Conservation (phyloP, 768 basidiomycete genomes). For the Tricholoma saponaceum region DNA sequence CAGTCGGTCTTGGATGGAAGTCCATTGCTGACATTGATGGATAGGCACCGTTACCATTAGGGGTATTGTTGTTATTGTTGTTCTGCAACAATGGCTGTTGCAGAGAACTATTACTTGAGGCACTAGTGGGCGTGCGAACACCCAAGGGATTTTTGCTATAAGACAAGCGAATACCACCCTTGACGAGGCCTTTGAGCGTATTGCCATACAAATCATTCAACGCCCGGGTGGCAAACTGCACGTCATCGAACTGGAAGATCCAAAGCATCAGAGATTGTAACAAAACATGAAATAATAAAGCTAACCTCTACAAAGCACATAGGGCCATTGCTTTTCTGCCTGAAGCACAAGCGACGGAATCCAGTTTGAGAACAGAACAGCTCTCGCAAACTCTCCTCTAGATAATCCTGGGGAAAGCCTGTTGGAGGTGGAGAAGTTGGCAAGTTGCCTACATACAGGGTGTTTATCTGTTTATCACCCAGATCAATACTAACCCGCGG, state of each 20-base stretch:
- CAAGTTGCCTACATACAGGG: slow-evolving; percentile 98
- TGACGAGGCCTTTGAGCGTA: slow-evolving; percentile 87
- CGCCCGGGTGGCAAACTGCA: slow-evolving; percentile 78
- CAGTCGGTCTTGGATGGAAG: slow-evolving; percentile 13
- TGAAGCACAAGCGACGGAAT: slow-evolving; percentile 88
- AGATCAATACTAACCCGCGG: slow-evolving; percentile 6
- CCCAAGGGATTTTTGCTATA: slow-evolving; percentile 99
- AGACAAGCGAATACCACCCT: slow-evolving; percentile 94
- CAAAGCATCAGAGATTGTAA: slow-evolving; percentile 8
- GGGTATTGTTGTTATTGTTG: slow-evolving; percentile 20
- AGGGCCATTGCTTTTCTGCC: slow-evolving; percentile 95
- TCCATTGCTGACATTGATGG: slow-evolving; percentile 11
- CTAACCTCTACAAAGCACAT: slow-evolving; percentile 99
- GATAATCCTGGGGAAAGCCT: slow-evolving; percentile 71
- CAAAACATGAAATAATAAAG: slow-evolving; percentile 5
- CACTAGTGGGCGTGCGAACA: slow-evolving; percentile 74
- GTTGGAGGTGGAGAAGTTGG: slow-evolving; percentile 73
- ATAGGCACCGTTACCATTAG: slow-evolving; percentile 4
- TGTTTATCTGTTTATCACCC: slow-evolving; percentile 66
- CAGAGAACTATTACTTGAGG: slow-evolving; percentile 33
- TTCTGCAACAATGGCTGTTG: slow-evolving; percentile 42
- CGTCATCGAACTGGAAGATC: slow-evolving; percentile 78
- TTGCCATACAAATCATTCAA: slow-evolving; percentile 88
- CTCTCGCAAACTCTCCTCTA: slow-evolving; percentile 84
- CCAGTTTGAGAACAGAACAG: slow-evolving; percentile 79